Conservation (phyloP, 208 protist genomes). For the Leishmania amazonensis region DNA sequence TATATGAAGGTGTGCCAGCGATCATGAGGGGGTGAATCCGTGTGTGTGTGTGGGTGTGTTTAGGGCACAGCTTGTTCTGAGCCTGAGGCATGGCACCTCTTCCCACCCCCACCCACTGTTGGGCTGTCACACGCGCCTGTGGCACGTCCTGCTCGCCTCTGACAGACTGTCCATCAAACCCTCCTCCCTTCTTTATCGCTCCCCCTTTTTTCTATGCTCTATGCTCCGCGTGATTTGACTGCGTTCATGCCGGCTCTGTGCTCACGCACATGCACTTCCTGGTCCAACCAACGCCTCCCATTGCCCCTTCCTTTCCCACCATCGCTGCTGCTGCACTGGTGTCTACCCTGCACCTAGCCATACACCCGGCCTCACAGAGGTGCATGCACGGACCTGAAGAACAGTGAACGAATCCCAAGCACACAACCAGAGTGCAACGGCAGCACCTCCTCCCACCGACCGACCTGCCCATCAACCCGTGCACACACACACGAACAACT, state of each 20-base stretch:
- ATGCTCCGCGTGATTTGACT: neutral
- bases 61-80: neutral
- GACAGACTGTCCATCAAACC: neutral
- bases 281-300: neutral
- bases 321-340: neutral
- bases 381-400: neutral
- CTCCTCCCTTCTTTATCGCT: neutral
- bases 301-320: neutral
- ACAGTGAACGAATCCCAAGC: neutral
- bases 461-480: slow-evolving; percentile 17
- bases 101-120: neutral
- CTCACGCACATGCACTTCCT: neutral
- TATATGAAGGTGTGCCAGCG: neutral
- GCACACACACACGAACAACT: slow-evolving; percentile 4
- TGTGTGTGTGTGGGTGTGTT: too few relatives aligned
- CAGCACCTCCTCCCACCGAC: neutral
- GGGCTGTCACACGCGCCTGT: neutral
- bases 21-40: neutral
- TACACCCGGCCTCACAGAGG: neutral
- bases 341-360: neutral
- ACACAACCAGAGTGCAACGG: neutral
- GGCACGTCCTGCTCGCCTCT: neutral
- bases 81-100: neutral
- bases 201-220: too few relatives aligned
- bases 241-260: neutral